phyloP scores from a whole-genome alignment of 1,284 basidiomycete species.

The Pseudozyma flocculosa region DNA sequence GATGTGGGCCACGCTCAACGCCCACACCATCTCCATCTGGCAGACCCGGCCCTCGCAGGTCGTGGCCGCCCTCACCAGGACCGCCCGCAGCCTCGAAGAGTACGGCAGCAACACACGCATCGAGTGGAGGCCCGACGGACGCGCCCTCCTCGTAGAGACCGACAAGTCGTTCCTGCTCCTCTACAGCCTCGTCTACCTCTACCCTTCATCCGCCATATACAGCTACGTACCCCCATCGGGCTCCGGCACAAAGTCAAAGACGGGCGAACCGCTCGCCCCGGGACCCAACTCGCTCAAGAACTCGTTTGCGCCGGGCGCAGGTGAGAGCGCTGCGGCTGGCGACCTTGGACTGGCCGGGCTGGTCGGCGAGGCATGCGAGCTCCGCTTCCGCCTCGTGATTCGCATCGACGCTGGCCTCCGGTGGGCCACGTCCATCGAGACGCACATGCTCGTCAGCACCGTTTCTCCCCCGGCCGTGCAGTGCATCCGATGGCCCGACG shows the following conservation, averaged over 20 bases:
- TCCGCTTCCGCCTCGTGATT: slow-evolving; percentile 46
- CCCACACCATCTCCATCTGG: slow-evolving; percentile 43
- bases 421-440: slow-evolving; percentile 27
- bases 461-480: slow-evolving; percentile 47
- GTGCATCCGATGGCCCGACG: slow-evolving; percentile 51
- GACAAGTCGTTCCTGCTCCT: slow-evolving; percentile 38
- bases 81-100: slow-evolving; percentile 41
- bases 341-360: slow-evolving; percentile 29
- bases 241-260: slow-evolving; percentile 25
- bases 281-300: slow-evolving; percentile 25
- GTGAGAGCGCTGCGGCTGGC: slow-evolving; percentile 39
- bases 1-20: slow-evolving; percentile 44
- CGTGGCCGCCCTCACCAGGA: slow-evolving; percentile 45
- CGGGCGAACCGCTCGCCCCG: slow-evolving; percentile 36
- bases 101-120: slow-evolving; percentile 48
- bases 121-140: slow-evolving; percentile 43
- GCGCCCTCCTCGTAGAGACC: slow-evolving; percentile 33
- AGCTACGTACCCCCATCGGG: slow-evolving; percentile 43
- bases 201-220: slow-evolving; percentile 26
- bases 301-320: slow-evolving; percentile 42
- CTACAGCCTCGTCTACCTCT: slow-evolving; percentile 34
- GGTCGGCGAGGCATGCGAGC: slow-evolving; percentile 29
- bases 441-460: slow-evolving; percentile 50
- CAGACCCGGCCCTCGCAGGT: slow-evolving; percentile 47
- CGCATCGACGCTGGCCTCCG: slow-evolving; percentile 51